phyloP scores from a whole-genome alignment of 2,329 filamentous ascomycete species.

The Tetracladium maxilliforme region DNA sequence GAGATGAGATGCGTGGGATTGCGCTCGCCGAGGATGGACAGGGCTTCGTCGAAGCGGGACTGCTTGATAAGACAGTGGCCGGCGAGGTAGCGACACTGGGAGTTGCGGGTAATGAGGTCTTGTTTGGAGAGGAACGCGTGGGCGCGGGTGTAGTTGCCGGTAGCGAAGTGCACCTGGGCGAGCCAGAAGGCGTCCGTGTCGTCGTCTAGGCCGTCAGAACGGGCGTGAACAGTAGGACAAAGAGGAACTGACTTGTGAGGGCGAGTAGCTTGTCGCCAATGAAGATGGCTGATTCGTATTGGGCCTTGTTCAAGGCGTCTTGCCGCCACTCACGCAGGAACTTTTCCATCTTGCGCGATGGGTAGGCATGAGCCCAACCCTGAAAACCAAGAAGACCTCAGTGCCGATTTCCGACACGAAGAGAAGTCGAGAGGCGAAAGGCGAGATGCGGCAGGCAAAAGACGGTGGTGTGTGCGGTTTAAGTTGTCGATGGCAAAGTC shows the following conservation, averaged over 20 bases:
- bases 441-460: too few relatives aligned
- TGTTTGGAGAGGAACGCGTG: conserved; percentile 74
- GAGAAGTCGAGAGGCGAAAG: too few relatives aligned
- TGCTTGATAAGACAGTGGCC: conserved; percentile 93
- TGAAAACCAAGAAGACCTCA: too few relatives aligned
- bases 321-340: conserved; percentile 91
- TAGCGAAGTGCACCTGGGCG: conserved; percentile 93
- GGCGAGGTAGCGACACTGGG: conserved; percentile 82
- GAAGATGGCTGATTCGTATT: conserved; percentile 93
- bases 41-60: conserved; percentile 75
- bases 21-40: conserved; percentile 74
- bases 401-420: too few relatives aligned
- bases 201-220: conserved; percentile 44
- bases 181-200: conserved; percentile 95
- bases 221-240: conserved; percentile 1
- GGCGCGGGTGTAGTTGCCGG: conserved; percentile 86
- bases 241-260: conserved; percentile 59
- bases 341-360: conserved; percentile 86
- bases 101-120: conserved; percentile 66
- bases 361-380: too few relatives aligned
- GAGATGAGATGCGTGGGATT: conserved; percentile 83
- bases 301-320: conserved; percentile 87
- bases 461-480: too few relatives aligned
- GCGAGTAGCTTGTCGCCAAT: conserved; percentile 94
- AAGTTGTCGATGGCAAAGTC: too few relatives aligned